Base-by-base conservation (phyloP, 2,329 filamentous ascomycete genomes). In the Penicillium fuscoglaucum region DNA sequence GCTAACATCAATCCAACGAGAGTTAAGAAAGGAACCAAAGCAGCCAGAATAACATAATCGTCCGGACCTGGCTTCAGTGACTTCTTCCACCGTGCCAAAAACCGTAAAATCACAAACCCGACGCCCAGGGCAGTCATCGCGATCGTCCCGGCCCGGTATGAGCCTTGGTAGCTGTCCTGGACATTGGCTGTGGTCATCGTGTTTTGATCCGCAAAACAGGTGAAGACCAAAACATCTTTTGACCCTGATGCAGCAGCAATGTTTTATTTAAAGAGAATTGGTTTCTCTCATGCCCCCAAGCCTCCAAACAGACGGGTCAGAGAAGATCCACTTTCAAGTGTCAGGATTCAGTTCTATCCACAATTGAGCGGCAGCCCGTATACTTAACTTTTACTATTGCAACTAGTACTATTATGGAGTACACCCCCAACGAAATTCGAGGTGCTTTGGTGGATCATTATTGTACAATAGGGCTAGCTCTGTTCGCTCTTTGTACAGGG, bases 31-130 rank as follows among this genome's bases (percentile, higher is more conserved):
- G 54, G 47, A 39, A 28, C 4, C 37, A 60, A 29, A 12, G 61
- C 53, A 6, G 41, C n/a, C 40, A 65, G 8, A 4, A 65, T 58
- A 31, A 46, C 19, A 52, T 46, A 58, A 24, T 65, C 57, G 44
- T 63, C 57, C 13, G 41, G 10, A 1, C 47, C 47, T 48, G 51
- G 39, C 3, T 31, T 26, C 6, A 59, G 13, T 2, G 54, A 47
- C 29, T 55, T 61, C 39, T 55, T 60, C 43, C 60, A 59, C 17
- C 50, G 37, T 17, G 57, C 45, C 15, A 59, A 19, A 46, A 59
- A 57, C 21, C 61, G 48, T 24, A 65, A 40, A 37, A 51, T 40
- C 12, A 62, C 55, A 13, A 65, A 60, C 10, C 59, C n/a, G 6
- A 56, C 33, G 12, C 48, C 59, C 28, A 65, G 50, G 6, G 47